Base-by-base conservation (phyloP, 2,329 filamentous ascomycete genomes). In the Penicillium sclerotiorum region DNA sequence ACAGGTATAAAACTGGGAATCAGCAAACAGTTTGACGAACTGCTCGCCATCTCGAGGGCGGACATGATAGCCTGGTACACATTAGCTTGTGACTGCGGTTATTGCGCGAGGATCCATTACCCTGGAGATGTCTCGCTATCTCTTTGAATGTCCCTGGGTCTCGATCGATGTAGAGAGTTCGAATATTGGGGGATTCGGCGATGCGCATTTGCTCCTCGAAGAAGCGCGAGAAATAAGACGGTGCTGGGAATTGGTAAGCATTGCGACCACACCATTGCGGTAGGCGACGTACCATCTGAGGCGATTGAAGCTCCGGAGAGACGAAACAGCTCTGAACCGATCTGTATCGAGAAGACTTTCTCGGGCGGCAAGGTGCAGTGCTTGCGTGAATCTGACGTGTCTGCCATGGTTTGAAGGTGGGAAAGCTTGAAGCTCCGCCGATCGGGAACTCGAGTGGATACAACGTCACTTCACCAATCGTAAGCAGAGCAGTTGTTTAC, bases 211-310 rank as follows among this genome's bases (percentile, higher is more conserved):
- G 92, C 62, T 89, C 89, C 60, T 86, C 80, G 71, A 97, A 97
- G 76, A 94, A 96, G 61, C 90, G 87, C 17, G 93, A 95, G 74
- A 97, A 96, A 72, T 96, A 96, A 42, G 92, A 96, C 50, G 93
- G 93, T 64, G 91, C 93, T 95, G 74, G 77, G 67, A 41, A 70
- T 73, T 65, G 75, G 2, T 67, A 84, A 71, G 83, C 77, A 47
- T 38, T 49, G 49, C 30, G 45, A 54, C 22, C 42, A 23, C 5
- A 13, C 2, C 5, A n/a, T 32, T 42, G 37, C 27, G 45, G 21
- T 33, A 37, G 35, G 42, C 18, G 30, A 75, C 82, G 76, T 71
- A 88, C 85, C 85, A 82, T 89, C 86, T 56, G 84, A 88, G 47
- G 83, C 84, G 50, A 89, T 83, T 41, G 84, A 88, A 11, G 86